Conservation (phyloP, 306 rosid genomes). For the Vigna mungo region DNA sequence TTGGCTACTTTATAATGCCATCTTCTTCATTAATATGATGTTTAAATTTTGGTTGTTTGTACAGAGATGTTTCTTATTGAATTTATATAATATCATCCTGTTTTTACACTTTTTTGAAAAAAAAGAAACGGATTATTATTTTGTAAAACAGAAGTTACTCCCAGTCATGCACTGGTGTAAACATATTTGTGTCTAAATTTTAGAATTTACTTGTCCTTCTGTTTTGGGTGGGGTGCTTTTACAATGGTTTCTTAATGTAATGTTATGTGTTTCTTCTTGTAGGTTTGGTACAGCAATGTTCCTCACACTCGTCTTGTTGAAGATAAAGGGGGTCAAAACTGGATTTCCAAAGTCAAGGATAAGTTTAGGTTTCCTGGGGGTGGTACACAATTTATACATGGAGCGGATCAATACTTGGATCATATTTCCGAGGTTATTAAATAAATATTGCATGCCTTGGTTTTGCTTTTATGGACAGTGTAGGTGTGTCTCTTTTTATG, state of each 20-base stretch:
- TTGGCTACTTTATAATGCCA: background rate
- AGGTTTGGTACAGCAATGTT: conserved; percentile 94
- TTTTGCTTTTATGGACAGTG: conserved; percentile 16
- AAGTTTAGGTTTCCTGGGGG: conserved; percentile 94
- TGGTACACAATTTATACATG: conserved; percentile 93
- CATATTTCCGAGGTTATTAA: conserved; percentile 72
- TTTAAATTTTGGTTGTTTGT: background rate
- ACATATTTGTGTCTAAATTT: background rate
- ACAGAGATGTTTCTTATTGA: background rate
- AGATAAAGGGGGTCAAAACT: conserved; percentile 96
- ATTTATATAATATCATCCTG: background rate
- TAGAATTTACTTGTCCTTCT: background rate
- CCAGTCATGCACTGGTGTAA: background rate
- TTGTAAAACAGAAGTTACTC: background rate
- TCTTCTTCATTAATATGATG: background rate
- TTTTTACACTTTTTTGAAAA: background rate
- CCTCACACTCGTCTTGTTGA: conserved; percentile 91
- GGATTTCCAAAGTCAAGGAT: conserved; percentile 69
- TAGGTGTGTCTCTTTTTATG: conserved; percentile 12
- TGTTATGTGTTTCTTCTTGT: conserved; percentile 37
- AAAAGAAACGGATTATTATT: background rate
- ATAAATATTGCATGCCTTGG: conserved; percentile 22
- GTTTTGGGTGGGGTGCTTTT: background rate
- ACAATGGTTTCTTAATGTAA: conserved; percentile 37
- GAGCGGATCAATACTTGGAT: conserved; percentile 86